A percentile compares a stretch with the other conserved stretches of the same genome.
These are phyloP conservation scores for button mushroom (Agaricus bisporus) DNA, from an alignment of 768 basidiomycete species.

Conservation along the genomic window DNA sequence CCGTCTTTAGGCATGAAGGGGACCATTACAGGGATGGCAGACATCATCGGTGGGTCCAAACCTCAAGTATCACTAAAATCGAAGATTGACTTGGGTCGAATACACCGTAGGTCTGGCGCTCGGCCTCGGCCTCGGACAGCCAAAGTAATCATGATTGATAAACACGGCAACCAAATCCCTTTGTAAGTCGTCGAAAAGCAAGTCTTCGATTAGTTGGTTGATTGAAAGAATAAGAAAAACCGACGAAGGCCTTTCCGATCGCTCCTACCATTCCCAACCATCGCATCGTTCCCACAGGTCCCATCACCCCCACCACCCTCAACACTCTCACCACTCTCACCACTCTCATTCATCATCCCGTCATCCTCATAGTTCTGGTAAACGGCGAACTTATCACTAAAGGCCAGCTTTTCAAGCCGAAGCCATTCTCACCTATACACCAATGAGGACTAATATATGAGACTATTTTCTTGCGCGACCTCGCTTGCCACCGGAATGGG, in stretches of 20 bases:
- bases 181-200: constrained; percentile 5
- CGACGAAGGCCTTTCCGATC: constrained; percentile 7
- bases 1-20: not conserved
- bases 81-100: not conserved
- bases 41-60: constrained; percentile 3
- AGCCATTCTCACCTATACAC: not conserved
- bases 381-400: constrained; percentile 3
- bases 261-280: constrained; percentile 7
- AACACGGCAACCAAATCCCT: constrained; percentile 15
- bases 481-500: constrained; percentile 15
- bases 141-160: constrained; percentile 15
- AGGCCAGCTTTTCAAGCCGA: not conserved
- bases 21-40: constrained; percentile 1
- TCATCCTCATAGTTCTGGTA: constrained; percentile 3
- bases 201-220: not conserved
- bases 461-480: constrained; percentile 14
- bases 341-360: constrained; percentile 5
- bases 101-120: not conserved
- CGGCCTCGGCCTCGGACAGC: constrained; percentile 7
- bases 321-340: constrained; percentile 1
- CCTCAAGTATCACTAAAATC: not conserved
- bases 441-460: not conserved
- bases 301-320: constrained; percentile 3
- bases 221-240: not conserved
- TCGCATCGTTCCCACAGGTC: constrained; percentile 1